Evolutionary conservation across 31 red algal species (phyloP).

Genomic region (Bonnemaisonia californica): DNA sequence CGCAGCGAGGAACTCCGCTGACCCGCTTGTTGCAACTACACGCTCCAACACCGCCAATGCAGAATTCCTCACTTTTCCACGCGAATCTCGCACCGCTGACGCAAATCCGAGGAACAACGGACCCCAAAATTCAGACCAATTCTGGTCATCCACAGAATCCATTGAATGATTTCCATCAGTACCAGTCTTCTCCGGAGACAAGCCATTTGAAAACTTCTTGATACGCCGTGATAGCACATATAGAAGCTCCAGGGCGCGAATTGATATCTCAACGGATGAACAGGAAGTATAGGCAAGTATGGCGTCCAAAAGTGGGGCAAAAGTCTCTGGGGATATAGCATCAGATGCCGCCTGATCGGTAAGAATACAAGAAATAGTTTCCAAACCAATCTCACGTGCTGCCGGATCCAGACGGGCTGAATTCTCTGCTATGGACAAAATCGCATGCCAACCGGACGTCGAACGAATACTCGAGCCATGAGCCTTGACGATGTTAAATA

Average conservation of each 20-base stretch:
- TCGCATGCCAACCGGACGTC: constrained; percentile 77
- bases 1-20: constrained; percentile 55
- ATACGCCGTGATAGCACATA: constrained; percentile 56
- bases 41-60: constrained; percentile 83
- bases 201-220: constrained; percentile 32
- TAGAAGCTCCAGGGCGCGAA: constrained; percentile 62
- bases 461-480: constrained; percentile 68
- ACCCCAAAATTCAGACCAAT: constrained; percentile 80
- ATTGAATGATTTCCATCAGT: background rate
- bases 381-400: constrained; percentile 63
- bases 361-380: constrained; percentile 66
- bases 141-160: background rate
- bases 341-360: constrained; percentile 37
- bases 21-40: constrained; percentile 57
- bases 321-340: constrained; percentile 75
- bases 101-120: constrained; percentile 76
- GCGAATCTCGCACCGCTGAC: constrained; percentile 53
- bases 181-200: background rate
- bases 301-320: constrained; percentile 80
- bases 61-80: constrained; percentile 70
- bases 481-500: constrained; percentile 70
- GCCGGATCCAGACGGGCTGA: constrained; percentile 53
- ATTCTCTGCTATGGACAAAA: constrained; percentile 66
- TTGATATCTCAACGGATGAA: constrained; percentile 56
- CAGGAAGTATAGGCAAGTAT: constrained; percentile 77